Percentiles rank a stretch among this genome's conserved stretches.
These are phyloP conservation scores for Pyrrhoderma lamaoense DNA, from an alignment of 1,284 basidiomycete genomes.

Conservation along the genomic window DNA sequence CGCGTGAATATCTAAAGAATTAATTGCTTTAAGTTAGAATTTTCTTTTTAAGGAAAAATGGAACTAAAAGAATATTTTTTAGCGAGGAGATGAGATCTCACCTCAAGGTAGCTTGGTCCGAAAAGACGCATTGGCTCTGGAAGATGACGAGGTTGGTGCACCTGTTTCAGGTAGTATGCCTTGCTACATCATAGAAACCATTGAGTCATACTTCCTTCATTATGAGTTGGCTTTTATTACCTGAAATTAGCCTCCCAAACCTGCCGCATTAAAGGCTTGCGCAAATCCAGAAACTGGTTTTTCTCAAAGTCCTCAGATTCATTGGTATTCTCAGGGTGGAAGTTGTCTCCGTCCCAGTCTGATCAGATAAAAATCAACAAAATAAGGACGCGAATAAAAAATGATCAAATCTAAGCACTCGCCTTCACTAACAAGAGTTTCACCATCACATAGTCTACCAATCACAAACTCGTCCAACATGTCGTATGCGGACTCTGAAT, in stretches of 20 bases:
- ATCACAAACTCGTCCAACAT: constrained; percentile 86
- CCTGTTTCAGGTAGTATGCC: constrained; percentile 92
- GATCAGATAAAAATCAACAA: constrained; percentile 55
- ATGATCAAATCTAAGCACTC: constrained; percentile 23
- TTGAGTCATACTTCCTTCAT: neutral
- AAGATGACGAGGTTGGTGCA: constrained; percentile 92
- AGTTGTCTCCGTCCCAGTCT: constrained; percentile 79
- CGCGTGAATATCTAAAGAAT: constrained; percentile 64
- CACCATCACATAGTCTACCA: constrained; percentile 73
- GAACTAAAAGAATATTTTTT: neutral
- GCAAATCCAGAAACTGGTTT: constrained; percentile 90
- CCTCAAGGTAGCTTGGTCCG: constrained; percentile 77
- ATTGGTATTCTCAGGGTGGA: constrained; percentile 85
- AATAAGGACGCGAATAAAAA: neutral
- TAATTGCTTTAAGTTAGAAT: too few species aligned
- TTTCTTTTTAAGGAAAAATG: too few species aligned
- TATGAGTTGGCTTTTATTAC: constrained; percentile 28
- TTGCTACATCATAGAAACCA: constrained; percentile 46
- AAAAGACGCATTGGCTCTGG: constrained; percentile 85
- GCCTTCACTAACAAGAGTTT: constrained; percentile 75
- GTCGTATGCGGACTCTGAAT: constrained; percentile 87
- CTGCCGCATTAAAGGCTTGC: constrained; percentile 79
- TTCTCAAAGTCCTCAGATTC: constrained; percentile 72
- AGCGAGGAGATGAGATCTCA: constrained; percentile 25
- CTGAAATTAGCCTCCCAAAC: constrained; percentile 81